Conservation (phyloP, 768 basidiomycete genomes). For the Suillus hirtellus region DNA sequence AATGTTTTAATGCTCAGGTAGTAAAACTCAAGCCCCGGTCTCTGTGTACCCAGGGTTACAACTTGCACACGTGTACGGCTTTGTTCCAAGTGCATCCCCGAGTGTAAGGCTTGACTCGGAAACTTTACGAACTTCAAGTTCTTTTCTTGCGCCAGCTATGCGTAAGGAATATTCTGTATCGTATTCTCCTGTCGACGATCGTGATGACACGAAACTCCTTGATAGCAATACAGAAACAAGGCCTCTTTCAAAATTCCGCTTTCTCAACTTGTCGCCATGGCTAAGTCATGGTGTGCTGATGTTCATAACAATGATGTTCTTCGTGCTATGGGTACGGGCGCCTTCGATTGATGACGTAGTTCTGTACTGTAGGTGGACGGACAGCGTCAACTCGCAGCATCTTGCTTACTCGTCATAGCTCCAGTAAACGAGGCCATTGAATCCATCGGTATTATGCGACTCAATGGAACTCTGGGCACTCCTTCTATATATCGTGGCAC, state of each 20-base stretch:
- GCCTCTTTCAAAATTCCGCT: background rate
- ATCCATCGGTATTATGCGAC: background rate
- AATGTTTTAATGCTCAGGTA: too few species aligned
- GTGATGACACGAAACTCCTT: background rate
- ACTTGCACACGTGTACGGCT: background rate
- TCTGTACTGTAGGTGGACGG: background rate
- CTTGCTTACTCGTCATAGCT: background rate
- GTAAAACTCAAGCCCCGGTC: background rate
- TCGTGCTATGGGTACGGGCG: background rate
- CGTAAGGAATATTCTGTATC: background rate
- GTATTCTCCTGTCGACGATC: background rate
- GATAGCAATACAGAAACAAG: background rate
- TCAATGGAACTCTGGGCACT: background rate
- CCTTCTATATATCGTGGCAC: background rate
- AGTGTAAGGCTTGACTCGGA: background rate
- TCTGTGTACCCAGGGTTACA: background rate
- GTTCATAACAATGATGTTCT: background rate
- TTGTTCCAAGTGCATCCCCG: background rate
- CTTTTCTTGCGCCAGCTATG: background rate
- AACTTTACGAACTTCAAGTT: background rate
- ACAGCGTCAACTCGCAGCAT: background rate
- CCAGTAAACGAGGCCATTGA: background rate
- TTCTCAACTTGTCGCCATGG: background rate
- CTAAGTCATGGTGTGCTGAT: background rate
- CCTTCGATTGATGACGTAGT: background rate